Evolutionary conservation across 75 land plant genomes (phyloP).

Genomic region (Sequoiadendron giganteum): DNA sequence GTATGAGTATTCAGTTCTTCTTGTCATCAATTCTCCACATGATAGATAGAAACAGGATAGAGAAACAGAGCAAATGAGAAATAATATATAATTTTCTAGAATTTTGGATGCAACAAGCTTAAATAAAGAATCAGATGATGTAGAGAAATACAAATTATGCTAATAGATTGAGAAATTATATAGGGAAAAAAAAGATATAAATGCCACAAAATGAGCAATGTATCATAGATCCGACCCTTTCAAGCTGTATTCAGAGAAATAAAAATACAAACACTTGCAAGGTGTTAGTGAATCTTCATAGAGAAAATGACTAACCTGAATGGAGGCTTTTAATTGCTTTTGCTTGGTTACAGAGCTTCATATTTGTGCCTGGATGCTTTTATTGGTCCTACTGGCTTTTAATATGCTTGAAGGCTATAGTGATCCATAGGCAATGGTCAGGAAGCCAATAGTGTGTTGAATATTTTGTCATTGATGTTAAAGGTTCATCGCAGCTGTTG

Average conservation of each 20-base stretch:
- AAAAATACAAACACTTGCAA: neutral
- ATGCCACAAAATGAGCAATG: neutral
- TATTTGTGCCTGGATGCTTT: neutral
- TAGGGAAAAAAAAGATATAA: neutral
- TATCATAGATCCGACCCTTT: neutral
- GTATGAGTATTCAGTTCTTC: neutral
- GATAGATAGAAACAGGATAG: neutral
- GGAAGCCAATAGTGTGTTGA: neutral
- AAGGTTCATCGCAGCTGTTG: too few species aligned
- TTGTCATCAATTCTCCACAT: neutral
- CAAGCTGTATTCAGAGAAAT: neutral
- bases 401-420: neutral
- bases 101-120: neutral
- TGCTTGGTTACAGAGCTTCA: neutral
- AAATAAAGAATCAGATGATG: neutral
- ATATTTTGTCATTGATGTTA: too few species aligned
- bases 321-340: neutral
- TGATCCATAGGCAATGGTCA: neutral
- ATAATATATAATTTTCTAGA: neutral
- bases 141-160: neutral
- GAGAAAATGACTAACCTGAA: neutral
- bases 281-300: neutral
- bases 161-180: neutral
- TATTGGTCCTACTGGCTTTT: neutral
- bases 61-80: neutral